Conservation (phyloP, 345 rosid genomes). For the Anacardium occidentale region DNA sequence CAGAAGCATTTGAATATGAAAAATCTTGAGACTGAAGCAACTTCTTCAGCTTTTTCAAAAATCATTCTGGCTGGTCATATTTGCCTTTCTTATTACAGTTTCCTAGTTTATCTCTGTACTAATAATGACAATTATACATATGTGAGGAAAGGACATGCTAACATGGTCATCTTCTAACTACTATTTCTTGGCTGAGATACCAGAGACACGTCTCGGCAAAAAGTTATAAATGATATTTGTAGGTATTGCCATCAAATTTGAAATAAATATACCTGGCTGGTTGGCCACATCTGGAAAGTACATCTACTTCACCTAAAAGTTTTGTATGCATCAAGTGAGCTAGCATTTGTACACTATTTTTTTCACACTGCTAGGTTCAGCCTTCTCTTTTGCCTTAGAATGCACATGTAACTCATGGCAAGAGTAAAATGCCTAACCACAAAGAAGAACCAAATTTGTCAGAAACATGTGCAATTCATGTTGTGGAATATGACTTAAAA, state of each 20-base stretch:
- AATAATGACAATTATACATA: too few relatives aligned
- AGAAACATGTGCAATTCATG: too few relatives aligned
- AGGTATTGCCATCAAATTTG: too few relatives aligned
- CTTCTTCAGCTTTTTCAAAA: not conserved
- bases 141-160: too few relatives aligned
- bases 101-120: too few relatives aligned
- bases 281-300: too few relatives aligned
- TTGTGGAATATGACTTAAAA: too few relatives aligned
- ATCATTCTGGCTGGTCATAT: not conserved
- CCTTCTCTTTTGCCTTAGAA: not conserved
- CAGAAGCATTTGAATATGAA: not conserved
- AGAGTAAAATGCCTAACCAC: not conserved
- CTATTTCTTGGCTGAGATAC: not conserved
- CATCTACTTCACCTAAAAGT: not conserved
- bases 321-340: not conserved
- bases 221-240: too few relatives aligned
- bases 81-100: not conserved
- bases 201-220: not conserved
- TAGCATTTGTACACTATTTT: too few relatives aligned
- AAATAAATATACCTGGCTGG: too few relatives aligned
- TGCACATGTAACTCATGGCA: not conserved
- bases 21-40: constrained; percentile 6
- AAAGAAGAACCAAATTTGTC: too few relatives aligned
- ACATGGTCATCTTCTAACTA: not conserved
- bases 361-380: too few relatives aligned